Base-by-base conservation (phyloP, 768 basidiomycete genomes). In the Tubosaeta sp. region DNA sequence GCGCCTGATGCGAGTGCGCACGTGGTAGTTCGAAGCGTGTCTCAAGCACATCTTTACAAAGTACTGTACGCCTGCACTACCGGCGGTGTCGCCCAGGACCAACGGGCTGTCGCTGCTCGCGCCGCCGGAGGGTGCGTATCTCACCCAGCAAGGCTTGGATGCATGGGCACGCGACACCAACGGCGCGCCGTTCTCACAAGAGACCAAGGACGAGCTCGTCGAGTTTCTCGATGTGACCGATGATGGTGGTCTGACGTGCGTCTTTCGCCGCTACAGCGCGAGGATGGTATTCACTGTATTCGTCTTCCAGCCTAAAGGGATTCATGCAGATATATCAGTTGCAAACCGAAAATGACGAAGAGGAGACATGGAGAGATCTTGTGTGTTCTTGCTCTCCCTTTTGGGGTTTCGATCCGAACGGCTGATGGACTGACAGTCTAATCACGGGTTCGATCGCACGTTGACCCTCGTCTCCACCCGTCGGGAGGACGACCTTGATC, bases 281-380 rank as follows among this genome's bases (percentile, higher is more conserved):
- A n/a, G 14, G 12, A 47, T 33, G 25, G 14, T 32, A 46, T 49
- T 10, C 46, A 5, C 50, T 27, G 22, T 44, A 42, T 2, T 17
- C 22, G 14, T 35, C 14, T 19, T 39, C 14, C 46, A 91, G 88
- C 16, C 82, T 88, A 64, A 84, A 85, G 64, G 88, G 89, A 2
- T 91, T 92, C 63, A 63, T 89, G 64, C 87, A 91, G 64, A 81
- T 91, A 50, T 91, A 91, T 62, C 85, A 88, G 60, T 70, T 91
- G n/a, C 90, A 92, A 65, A 89, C 87, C 1, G 86, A 88, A 59
- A 87, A 82, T 55, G 89, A 91, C 56, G 86, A 89, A 58, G 84
- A 84, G 65, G 87, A 92, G 70, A 92, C 89, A 8, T 91, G 86
- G 88, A 75, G 79, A 68, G 89, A 91, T 73, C 69, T 91, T 57